These are phyloP conservation scores for Penicillium sp. DNA, from an alignment of 2,329 filamentous ascomycete genomes.

Conservation along the genomic window DNA sequence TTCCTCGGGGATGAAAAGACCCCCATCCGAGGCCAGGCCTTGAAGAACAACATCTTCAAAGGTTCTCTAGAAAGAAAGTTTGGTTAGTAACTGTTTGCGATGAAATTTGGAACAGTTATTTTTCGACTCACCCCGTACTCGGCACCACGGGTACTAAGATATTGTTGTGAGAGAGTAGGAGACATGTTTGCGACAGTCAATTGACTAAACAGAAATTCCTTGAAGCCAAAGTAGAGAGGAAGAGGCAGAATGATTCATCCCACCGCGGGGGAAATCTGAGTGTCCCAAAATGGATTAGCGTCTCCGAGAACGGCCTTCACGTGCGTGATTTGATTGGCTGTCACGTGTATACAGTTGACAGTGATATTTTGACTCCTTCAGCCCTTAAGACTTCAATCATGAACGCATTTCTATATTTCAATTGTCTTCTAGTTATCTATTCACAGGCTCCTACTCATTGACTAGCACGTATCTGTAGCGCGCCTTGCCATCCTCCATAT, in stretches of 20 bases:
- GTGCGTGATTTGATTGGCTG: constrained; percentile 13
- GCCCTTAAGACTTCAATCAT: not conserved
- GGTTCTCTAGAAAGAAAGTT: constrained; percentile 61
- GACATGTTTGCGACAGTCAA: constrained; percentile 19
- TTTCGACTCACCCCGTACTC: constrained; percentile 29
- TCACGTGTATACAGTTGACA: not conserved
- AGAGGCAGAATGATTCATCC: constrained; percentile 17
- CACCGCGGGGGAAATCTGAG: constrained; percentile 15
- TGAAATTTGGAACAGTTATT: not conserved
- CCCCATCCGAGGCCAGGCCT: constrained; percentile 80
- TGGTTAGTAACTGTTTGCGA: constrained; percentile 9
- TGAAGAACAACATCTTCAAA: constrained; percentile 72
- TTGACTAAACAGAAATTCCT: constrained; percentile 1
- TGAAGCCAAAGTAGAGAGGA: not conserved
- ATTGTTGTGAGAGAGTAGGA: constrained; percentile 32
- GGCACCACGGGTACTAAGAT: constrained; percentile 33
- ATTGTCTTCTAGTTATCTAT: not conserved
- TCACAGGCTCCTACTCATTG: constrained; percentile 31
- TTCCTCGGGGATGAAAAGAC: constrained; percentile 78
- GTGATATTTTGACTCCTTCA: not conserved
- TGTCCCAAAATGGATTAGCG: constrained; percentile 21
- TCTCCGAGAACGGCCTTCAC: constrained; percentile 31
- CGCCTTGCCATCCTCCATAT: constrained; percentile 46
- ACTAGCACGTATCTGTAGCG: constrained; percentile 48
- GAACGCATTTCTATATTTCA: not conserved